Conservation (phyloP, 768 basidiomycete genomes). For the Pulveroboletus sp. region DNA sequence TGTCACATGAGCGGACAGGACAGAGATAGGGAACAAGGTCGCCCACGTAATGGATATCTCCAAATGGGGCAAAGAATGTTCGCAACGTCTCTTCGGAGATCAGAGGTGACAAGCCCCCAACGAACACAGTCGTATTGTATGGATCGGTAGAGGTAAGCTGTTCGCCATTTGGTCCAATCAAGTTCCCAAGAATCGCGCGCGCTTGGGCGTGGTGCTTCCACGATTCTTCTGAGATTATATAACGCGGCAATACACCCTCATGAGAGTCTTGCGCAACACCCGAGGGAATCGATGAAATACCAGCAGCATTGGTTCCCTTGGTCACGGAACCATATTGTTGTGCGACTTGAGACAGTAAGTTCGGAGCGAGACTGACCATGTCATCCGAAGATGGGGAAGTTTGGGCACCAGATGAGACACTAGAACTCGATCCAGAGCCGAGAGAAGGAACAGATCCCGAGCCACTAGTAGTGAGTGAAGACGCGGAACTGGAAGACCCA, state of each 20-base stretch:
- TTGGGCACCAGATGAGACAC: slow-evolving; percentile 47
- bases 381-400: slow-evolving; percentile 51
- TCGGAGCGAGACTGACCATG: slow-evolving; percentile 44
- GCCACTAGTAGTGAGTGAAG: slow-evolving; percentile 41
- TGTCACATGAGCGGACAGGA: slow-evolving; percentile 1
- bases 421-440: slow-evolving; percentile 43
- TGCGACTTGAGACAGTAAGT: slow-evolving; percentile 44
- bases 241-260: slow-evolving; percentile 43
- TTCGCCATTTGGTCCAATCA: slow-evolving; percentile 84
- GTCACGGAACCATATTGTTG: slow-evolving; percentile 42
- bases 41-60: slow-evolving; percentile 83
- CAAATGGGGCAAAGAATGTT: slow-evolving; percentile 90
- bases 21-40: neutral
- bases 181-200: slow-evolving; percentile 73
- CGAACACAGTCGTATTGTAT: slow-evolving; percentile 96
- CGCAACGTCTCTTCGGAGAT: slow-evolving; percentile 89
- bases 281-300: slow-evolving; percentile 28
- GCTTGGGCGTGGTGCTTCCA: slow-evolving; percentile 85
- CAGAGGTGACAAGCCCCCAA: slow-evolving; percentile 82
- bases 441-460: slow-evolving; percentile 50
- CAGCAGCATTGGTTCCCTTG: slow-evolving; percentile 22
- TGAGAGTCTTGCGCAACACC: slow-evolving; percentile 42
- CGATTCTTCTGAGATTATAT: slow-evolving; percentile 65
- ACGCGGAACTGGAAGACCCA: slow-evolving; percentile 41
- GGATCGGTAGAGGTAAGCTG: slow-evolving; percentile 86